Conservation (phyloP, 1,284 basidiomycete genomes). For the Lignosus rhinocerotis region DNA sequence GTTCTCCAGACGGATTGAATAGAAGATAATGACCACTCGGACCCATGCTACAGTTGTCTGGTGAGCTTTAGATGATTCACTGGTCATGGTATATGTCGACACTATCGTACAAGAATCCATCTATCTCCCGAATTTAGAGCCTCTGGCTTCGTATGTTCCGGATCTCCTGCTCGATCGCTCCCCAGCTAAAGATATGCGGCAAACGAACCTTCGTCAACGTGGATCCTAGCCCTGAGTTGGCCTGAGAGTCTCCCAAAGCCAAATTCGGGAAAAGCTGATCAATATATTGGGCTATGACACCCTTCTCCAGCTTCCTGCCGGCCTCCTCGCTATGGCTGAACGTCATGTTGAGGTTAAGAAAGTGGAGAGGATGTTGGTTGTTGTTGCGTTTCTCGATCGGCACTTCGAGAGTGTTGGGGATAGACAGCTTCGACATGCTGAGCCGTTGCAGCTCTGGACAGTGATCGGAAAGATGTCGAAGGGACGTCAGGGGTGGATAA, state of each 20-base stretch:
- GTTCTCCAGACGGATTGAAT: too few relatives aligned
- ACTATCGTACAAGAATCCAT: too few relatives aligned
- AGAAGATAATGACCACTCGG: too few relatives aligned
- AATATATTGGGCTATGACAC: conserved; percentile 10
- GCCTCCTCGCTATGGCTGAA: neutral
- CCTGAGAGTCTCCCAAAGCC: neutral
- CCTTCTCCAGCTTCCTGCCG: neutral
- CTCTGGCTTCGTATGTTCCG: neutral
- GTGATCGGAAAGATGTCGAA: conserved; percentile 12
- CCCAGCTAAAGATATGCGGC: neutral
- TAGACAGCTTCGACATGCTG: conserved; percentile 9
- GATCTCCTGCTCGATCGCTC: conserved; percentile 5
- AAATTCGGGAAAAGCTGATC: conserved; percentile 16
- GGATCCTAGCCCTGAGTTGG: neutral
- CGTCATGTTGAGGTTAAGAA: conserved; percentile 12
- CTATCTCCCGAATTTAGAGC: too few relatives aligned
- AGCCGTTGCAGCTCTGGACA: conserved; percentile 14
- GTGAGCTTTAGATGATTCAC: too few relatives aligned
- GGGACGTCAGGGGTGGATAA: conserved; percentile 7
- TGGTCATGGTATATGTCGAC: too few relatives aligned
- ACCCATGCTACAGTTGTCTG: too few relatives aligned
- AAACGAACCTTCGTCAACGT: neutral
- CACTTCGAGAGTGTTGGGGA: conserved; percentile 3
- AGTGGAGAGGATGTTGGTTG: conserved; percentile 5
- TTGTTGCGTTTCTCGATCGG: neutral